phyloP scores from a whole-genome alignment of 106 monocot species.

The Dendrobium chrysotoxum region DNA sequence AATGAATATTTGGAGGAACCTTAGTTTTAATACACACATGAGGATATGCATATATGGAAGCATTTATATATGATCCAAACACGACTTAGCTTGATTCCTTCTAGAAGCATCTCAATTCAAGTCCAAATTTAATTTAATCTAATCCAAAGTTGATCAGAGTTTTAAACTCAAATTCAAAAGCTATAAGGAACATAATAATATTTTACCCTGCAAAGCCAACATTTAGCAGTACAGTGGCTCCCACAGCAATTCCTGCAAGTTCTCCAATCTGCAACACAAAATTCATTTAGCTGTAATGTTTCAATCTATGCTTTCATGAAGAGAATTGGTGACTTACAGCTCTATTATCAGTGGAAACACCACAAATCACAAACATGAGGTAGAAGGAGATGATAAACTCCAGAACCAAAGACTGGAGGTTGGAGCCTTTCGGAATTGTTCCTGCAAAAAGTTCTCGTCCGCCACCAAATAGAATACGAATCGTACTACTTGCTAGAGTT shows the following conservation, averaged over 20 bases:
- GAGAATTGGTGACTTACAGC: slow-evolving; percentile 34
- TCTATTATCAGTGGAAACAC: slow-evolving; percentile 80
- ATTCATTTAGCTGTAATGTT: not conserved
- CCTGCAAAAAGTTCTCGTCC: slow-evolving; percentile 45
- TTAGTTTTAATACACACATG: too few relatives aligned
- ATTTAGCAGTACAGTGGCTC: slow-evolving; percentile 65
- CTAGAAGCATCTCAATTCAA: too few relatives aligned
- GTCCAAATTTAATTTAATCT: too few relatives aligned
- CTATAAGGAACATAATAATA: not conserved
- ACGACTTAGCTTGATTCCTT: too few relatives aligned
- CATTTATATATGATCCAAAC: too few relatives aligned
- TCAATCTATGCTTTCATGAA: not conserved
- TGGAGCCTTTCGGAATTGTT: slow-evolving; percentile 57
- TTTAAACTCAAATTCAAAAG: too few relatives aligned
- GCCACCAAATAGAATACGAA: slow-evolving; percentile 52
- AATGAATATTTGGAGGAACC: too few relatives aligned
- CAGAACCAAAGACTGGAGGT: slow-evolving; percentile 56
- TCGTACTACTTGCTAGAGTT: slow-evolving; percentile 66
- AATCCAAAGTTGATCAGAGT: too few relatives aligned
- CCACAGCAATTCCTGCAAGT: slow-evolving; percentile 76
- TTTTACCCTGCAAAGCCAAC: slow-evolving; percentile 64
- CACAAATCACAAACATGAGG: slow-evolving; percentile 93
- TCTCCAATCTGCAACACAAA: slow-evolving; percentile 60
- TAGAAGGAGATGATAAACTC: slow-evolving; percentile 91
- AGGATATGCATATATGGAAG: too few relatives aligned